Evolutionary conservation across 192 early-diverging fungal species (phyloP).

Genomic region (Mycoemilia scoparia): DNA sequence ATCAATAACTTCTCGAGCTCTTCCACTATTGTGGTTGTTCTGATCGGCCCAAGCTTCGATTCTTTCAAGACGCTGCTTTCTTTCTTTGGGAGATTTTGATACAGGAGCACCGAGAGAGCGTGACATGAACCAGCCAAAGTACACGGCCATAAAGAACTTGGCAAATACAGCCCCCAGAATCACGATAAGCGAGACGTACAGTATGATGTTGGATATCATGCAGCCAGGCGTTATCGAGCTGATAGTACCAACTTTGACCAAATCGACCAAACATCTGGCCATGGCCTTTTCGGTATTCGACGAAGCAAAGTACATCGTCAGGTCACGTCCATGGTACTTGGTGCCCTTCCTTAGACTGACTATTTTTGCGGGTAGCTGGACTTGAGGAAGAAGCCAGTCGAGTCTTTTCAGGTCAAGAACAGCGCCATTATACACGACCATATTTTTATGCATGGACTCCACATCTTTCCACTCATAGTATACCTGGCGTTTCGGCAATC

Average conservation of each 20-base stretch:
- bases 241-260: constrained; percentile 61
- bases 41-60: constrained; percentile 62
- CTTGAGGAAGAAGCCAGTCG: constrained; percentile 36
- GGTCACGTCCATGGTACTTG: constrained; percentile 29
- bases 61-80: constrained; percentile 44
- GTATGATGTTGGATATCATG: constrained; percentile 57
- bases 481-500: constrained; percentile 27
- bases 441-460: constrained; percentile 31
- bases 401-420: constrained; percentile 55
- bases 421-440: constrained; percentile 57
- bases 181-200: constrained; percentile 59
- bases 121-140: constrained; percentile 68
- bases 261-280: constrained; percentile 57
- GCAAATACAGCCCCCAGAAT: constrained; percentile 43
- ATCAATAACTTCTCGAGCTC: too few relatives aligned
- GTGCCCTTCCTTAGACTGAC: constrained; percentile 18
- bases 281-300: constrained; percentile 34
- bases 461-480: constrained; percentile 54
- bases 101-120: constrained; percentile 53
- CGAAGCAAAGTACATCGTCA: constrained; percentile 27
- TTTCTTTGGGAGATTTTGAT: constrained; percentile 43
- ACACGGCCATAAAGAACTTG: constrained; percentile 57
- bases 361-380: constrained; percentile 13
- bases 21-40: too few relatives aligned
- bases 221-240: constrained; percentile 65